phyloP scores from a whole-genome alignment of 2,329 filamentous ascomycete genomes.

The Orbilia oligospora region DNA sequence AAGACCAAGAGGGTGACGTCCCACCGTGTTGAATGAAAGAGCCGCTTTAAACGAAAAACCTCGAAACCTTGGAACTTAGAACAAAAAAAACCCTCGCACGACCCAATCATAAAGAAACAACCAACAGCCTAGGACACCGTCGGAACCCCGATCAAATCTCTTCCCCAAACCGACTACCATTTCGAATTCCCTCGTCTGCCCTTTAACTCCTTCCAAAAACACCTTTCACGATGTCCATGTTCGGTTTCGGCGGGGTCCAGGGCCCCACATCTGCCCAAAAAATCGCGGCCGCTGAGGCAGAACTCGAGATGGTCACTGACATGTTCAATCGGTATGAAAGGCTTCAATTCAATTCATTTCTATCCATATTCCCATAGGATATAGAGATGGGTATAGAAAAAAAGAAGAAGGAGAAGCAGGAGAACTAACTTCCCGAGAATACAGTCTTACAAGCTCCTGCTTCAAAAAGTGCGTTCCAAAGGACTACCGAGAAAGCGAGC shows the following conservation, averaged over 20 bases:
- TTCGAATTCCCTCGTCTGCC: conserved; percentile 24
- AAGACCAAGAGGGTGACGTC: not conserved
- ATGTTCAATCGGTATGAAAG: conserved; percentile 91
- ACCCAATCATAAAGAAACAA: conserved; percentile 17
- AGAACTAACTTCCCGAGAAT: not conserved
- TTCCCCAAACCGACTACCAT: conserved; percentile 19
- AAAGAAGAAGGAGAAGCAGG: no score
- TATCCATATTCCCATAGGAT: conserved; percentile 13
- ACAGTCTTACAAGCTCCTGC: conserved; percentile 87
- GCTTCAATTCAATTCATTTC: conserved; percentile 28
- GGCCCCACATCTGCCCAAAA: conserved; percentile 97
- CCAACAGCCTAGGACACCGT: conserved; percentile 19
- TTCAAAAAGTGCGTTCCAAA: conserved; percentile 91
- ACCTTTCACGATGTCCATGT: conserved; percentile 75
- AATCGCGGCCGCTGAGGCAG: conserved; percentile 94
- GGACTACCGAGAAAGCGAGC: conserved; percentile 93
- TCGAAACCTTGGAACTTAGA: not conserved
- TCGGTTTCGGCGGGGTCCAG: conserved; percentile 77
- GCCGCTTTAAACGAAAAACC: conserved; percentile 10
- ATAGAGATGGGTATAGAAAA: not conserved
- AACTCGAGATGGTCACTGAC: conserved; percentile 97
- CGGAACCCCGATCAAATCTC: conserved; percentile 12
- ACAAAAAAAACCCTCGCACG: conserved; percentile 44
- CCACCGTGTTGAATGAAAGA: conserved; percentile 10
- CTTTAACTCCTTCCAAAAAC: conserved; percentile 63